Percentiles rank a stretch among this genome's conserved stretches.
Conservation (phyloP, 192 early-diverging fungal species). For the Podila minutissima region DNA sequence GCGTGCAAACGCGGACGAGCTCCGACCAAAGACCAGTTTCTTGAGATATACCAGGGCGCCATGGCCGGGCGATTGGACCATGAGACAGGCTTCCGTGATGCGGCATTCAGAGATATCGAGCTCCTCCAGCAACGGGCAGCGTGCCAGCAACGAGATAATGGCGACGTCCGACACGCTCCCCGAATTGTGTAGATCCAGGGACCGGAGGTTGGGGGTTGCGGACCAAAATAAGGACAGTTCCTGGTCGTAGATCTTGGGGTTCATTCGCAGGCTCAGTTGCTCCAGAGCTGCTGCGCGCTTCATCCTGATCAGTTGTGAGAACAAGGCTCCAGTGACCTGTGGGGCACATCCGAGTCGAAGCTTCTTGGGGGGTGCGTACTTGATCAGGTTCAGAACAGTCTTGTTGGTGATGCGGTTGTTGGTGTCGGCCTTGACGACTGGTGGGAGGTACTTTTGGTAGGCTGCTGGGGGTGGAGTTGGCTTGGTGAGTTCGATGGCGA, state of each 20-base stretch:
- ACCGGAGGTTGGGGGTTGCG: constrained; percentile 21
- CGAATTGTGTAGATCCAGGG: constrained; percentile 24
- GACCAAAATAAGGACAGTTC: constrained; percentile 38
- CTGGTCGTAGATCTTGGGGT: constrained; percentile 27
- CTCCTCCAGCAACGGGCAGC: constrained; percentile 38
- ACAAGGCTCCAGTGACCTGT: constrained; percentile 11
- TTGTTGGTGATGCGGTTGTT: constrained; percentile 43
- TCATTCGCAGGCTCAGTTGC: constrained; percentile 15
- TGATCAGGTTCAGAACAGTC: constrained; percentile 23
- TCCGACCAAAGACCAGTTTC: constrained; percentile 30
- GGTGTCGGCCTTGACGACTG: constrained; percentile 2
- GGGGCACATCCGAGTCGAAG: constrained; percentile 23
- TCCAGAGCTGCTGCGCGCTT: constrained; percentile 23
- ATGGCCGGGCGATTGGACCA: neutral
- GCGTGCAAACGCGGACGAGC: constrained; percentile 8
- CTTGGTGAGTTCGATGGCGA: constrained; percentile 26
- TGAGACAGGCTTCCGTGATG: constrained; percentile 23
- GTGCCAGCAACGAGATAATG: constrained; percentile 12
- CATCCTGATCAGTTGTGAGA: constrained; percentile 19
- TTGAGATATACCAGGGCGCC: constrained; percentile 14
- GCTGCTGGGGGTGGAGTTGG: neutral
- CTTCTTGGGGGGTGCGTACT: constrained; percentile 20
- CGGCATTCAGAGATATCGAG: constrained; percentile 38
- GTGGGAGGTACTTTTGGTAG: constrained; percentile 13
- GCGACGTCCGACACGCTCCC: constrained; percentile 14